Evolutionary conservation across 1,139 yeast species (phyloP).

Genomic region (Candida tropicalis): DNA sequence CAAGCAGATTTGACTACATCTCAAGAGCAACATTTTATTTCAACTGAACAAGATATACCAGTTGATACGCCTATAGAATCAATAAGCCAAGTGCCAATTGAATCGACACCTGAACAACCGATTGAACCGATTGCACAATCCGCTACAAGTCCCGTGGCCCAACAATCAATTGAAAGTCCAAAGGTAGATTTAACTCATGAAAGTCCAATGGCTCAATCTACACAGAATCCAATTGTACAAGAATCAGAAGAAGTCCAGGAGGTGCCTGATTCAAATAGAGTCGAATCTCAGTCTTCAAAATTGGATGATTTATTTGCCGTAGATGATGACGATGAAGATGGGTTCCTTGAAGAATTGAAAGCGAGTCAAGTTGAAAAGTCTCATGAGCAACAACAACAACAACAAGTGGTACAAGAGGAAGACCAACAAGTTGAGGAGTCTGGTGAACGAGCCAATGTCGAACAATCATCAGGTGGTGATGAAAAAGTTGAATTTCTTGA

Average conservation of each 20-base stretch:
- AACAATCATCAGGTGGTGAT: conserved; percentile 1
- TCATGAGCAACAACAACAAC: not conserved
- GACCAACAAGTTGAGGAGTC: not conserved
- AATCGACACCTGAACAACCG: not conserved
- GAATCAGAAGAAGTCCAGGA: not conserved
- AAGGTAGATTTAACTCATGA: too few relatives aligned
- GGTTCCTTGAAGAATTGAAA: conserved; percentile 10
- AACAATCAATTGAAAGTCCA: too few relatives aligned
- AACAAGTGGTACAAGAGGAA: not conserved
- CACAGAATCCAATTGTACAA: not conserved
- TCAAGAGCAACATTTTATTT: not conserved
- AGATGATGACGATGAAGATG: conserved; percentile 3
- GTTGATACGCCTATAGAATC: not conserved
- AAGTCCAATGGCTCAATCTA: too few relatives aligned
- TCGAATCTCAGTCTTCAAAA: not conserved
- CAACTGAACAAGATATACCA: not conserved
- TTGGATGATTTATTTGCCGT: conserved; percentile 5
- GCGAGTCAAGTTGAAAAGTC: not conserved
- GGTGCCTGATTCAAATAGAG: not conserved
- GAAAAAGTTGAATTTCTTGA: conserved; percentile 5
- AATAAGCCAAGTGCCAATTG: not conserved
- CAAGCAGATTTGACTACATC: not conserved
- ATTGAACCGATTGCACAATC: conserved; percentile 1
- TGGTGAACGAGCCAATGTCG: not conserved
- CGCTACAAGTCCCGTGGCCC: too few relatives aligned